Conservation (phyloP, 1,284 basidiomycete species). For the Cutaneotrichosporon curvatum region DNA sequence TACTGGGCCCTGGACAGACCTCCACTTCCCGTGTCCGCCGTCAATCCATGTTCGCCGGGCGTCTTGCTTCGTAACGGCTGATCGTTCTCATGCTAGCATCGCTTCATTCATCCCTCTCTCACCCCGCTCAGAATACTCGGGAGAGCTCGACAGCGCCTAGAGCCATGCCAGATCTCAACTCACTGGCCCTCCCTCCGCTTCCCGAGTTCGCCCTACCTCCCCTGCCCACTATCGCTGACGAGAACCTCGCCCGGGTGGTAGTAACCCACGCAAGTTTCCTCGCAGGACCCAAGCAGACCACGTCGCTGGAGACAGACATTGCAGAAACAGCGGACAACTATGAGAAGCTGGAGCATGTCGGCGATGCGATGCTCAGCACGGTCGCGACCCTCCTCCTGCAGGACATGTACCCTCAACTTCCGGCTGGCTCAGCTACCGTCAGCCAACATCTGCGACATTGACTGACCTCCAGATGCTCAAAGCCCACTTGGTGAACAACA, state of each 20-base stretch:
- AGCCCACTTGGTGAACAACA: slow-evolving; percentile 28
- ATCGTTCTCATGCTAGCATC: too few species aligned
- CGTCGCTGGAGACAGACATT: not conserved
- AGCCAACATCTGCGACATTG: slow-evolving; percentile 2
- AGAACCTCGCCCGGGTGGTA: slow-evolving; percentile 12
- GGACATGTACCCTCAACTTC: slow-evolving; percentile 31
- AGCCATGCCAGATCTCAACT: not conserved
- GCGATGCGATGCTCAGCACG: slow-evolving; percentile 28
- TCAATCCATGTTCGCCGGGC: too few species aligned
- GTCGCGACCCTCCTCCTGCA: slow-evolving; percentile 33
- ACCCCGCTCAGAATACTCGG: too few species aligned
- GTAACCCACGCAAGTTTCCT: slow-evolving; percentile 25
- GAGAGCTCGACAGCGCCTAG: too few species aligned
- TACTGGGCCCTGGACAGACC: not conserved
- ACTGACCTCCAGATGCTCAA: slow-evolving; percentile 24
- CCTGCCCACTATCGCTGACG: slow-evolving; percentile 26
- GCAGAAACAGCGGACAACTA: slow-evolving; percentile 23
- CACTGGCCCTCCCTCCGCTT: slow-evolving; percentile 8
- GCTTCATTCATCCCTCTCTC: too few species aligned
- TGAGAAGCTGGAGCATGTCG: slow-evolving; percentile 42
- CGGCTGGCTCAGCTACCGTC: slow-evolving; percentile 31
- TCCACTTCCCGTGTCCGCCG: not conserved
- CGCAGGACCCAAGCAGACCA: too few species aligned
- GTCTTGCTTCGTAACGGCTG: too few species aligned
- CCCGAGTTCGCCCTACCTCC: slow-evolving; percentile 25